A percentile compares a stretch with the other conserved stretches of the same genome.
Conservation (phyloP, 768 basidiomycete species). For the Plicaturopsis crispa region DNA sequence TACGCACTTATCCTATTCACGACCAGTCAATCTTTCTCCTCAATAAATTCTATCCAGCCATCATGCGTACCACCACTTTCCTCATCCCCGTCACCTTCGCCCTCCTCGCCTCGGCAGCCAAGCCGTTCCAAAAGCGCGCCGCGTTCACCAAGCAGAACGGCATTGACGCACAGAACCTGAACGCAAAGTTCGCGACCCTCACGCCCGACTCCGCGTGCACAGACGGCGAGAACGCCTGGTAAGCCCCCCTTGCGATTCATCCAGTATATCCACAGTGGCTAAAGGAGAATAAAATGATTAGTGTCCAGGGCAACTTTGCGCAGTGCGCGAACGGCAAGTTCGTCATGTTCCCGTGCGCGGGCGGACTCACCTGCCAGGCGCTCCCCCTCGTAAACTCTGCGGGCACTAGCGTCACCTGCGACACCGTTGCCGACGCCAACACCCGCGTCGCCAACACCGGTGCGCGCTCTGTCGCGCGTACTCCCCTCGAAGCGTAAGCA, state of each 20-base stretch:
- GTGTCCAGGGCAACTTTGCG: conserved; percentile 8
- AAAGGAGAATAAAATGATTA: background rate
- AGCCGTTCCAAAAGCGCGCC: conserved; percentile 27
- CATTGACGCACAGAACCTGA: conserved; percentile 9
- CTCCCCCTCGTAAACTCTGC: conserved; percentile 34
- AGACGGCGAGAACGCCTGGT: conserved; percentile 19
- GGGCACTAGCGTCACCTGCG: conserved; percentile 45
- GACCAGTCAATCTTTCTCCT: background rate
- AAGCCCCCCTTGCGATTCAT: too few species aligned
- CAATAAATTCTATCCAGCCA: too few species aligned
- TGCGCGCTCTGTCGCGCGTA: conserved; percentile 4
- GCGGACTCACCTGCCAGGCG: conserved; percentile 26
- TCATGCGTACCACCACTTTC: conserved; percentile 22
- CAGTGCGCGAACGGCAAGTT: conserved; percentile 17
- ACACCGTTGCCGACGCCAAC: conserved; percentile 34
- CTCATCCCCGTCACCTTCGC: conserved; percentile 21
- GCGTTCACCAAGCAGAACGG: conserved; percentile 24
- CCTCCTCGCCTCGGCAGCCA: conserved; percentile 18
- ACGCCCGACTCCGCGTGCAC: conserved; percentile 24
- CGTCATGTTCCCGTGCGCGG: conserved; percentile 20
- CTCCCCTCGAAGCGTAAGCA: conserved; percentile 3
- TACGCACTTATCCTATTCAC: background rate
- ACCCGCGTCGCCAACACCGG: conserved; percentile 26
- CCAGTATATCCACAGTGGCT: background rate
- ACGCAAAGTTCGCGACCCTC: conserved; percentile 10